Conservation (phyloP, 75 land plant genomes). For the Adiantum capillusveneris region DNA sequence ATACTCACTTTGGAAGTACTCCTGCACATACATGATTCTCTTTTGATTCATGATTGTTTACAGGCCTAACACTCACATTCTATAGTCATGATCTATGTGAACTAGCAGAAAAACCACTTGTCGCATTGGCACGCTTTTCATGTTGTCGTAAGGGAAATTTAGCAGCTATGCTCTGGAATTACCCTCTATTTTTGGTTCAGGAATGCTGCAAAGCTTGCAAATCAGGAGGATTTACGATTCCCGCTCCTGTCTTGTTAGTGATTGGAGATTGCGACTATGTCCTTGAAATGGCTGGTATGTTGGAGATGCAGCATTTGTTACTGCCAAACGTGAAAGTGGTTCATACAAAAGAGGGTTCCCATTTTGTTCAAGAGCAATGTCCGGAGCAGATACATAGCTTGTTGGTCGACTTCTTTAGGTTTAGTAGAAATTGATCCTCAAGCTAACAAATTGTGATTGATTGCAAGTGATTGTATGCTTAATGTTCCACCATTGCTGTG, state of each 20-base stretch:
- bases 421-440: too few species aligned
- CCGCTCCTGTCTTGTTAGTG: constrained; percentile 21
- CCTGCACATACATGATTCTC: too few species aligned
- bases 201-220: neutral
- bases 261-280: constrained; percentile 30
- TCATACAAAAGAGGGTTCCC: constrained; percentile 24
- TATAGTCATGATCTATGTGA: too few species aligned
- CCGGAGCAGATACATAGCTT: constrained; percentile 32
- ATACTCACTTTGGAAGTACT: too few species aligned
- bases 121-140: too few species aligned
- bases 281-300: constrained; percentile 10
- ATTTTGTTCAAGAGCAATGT: constrained; percentile 37
- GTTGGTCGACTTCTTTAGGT: constrained; percentile 24
- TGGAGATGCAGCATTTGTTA: neutral
- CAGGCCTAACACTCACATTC: too few species aligned
- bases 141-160: neutral
- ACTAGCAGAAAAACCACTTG: too few species aligned
- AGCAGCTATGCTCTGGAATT: neutral
- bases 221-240: constrained; percentile 6
- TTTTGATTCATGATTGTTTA: too few species aligned
- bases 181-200: neutral
- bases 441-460: too few species aligned
- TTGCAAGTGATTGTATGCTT: too few species aligned
- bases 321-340: constrained; percentile 15
- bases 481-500: too few species aligned